phyloP scores from a whole-genome alignment of 2,329 filamentous ascomycete species.

The Drechmeria coniospora region DNA sequence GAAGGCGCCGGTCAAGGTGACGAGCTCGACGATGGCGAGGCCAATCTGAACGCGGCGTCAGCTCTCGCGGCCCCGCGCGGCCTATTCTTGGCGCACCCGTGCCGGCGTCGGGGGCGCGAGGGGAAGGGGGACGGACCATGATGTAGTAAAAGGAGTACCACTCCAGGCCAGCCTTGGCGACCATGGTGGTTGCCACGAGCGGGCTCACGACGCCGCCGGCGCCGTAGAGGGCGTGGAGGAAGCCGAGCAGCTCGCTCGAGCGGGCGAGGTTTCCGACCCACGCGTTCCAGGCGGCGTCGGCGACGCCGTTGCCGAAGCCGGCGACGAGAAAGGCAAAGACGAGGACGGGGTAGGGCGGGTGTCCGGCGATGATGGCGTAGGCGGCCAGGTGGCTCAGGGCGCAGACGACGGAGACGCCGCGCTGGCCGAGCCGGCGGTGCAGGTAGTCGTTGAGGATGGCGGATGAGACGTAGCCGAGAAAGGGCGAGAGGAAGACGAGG shows the following conservation, averaged over 20 bases:
- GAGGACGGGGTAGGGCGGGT: slow-evolving; percentile 49
- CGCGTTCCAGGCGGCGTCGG: slow-evolving; percentile 33
- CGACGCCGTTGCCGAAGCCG: slow-evolving; percentile 51
- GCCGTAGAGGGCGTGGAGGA: slow-evolving; percentile 48
- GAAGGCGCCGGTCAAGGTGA: slow-evolving; percentile 37
- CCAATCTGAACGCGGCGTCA: slow-evolving; percentile 35
- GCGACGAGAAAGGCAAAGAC: slow-evolving; percentile 47
- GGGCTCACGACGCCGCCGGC: slow-evolving; percentile 54
- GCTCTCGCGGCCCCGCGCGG: slow-evolving; percentile 8
- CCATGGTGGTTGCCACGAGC: slow-evolving; percentile 54
- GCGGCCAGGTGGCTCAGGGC: slow-evolving; percentile 45
- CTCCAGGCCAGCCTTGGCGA: slow-evolving; percentile 40
- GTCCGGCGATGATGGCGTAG: slow-evolving; percentile 43
- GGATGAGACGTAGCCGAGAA: slow-evolving; percentile 45
- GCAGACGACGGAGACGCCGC: slow-evolving; percentile 48
- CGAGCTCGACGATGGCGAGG: slow-evolving; percentile 36
- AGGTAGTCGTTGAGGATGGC: slow-evolving; percentile 45
- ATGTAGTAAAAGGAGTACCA: slow-evolving; percentile 68
- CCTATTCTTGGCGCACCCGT: neutral
- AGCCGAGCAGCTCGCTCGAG: slow-evolving; percentile 50
- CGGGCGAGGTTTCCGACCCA: slow-evolving; percentile 50
- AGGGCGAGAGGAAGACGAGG: slow-evolving; percentile 46
- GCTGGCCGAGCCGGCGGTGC: slow-evolving; percentile 46
- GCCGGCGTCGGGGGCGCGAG: neutral
- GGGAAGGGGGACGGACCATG: slow-evolving; percentile 35